Conservation (phyloP, 108 stramenopile genomes). For the Conticribra guillardii region DNA sequence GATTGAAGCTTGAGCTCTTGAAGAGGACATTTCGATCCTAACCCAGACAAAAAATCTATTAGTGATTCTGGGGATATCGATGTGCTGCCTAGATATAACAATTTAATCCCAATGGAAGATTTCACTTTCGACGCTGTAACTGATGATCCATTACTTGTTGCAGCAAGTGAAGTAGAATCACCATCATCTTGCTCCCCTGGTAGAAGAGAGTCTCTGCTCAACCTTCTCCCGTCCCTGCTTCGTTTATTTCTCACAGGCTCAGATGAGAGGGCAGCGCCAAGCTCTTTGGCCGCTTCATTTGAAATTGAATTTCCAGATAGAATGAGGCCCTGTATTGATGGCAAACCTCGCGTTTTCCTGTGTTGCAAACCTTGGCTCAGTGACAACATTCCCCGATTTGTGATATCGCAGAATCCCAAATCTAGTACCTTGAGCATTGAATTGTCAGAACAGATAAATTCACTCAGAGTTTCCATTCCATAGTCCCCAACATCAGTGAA, state of each 20-base stretch:
- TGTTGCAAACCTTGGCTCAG: conserved; percentile 59
- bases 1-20: conserved; percentile 78
- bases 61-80: conserved; percentile 60
- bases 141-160: no score
- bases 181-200: no score
- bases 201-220: conserved; percentile 1
- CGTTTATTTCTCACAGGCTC: conserved; percentile 20
- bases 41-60: conserved; percentile 58
- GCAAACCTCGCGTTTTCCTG: conserved; percentile 54
- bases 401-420: conserved; percentile 78
- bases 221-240: conserved; percentile 19
- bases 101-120: conserved; percentile 56
- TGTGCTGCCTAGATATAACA: conserved; percentile 75
- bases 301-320: conserved; percentile 78
- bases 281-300: conserved; percentile 55
- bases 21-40: conserved; percentile 71
- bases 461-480: conserved; percentile 69
- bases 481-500: conserved; percentile 79
- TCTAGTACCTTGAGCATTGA: conserved; percentile 72
- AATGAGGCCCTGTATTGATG: conserved; percentile 67
- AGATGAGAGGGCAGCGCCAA: conserved; percentile 77
- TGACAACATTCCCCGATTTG: conserved; percentile 59
- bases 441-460: conserved; percentile 58
- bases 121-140: neutral
- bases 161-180: no score